Evolutionary conservation across 2,329 filamentous ascomycete genomes (phyloP).

Genomic region (Nemania serpens): DNA sequence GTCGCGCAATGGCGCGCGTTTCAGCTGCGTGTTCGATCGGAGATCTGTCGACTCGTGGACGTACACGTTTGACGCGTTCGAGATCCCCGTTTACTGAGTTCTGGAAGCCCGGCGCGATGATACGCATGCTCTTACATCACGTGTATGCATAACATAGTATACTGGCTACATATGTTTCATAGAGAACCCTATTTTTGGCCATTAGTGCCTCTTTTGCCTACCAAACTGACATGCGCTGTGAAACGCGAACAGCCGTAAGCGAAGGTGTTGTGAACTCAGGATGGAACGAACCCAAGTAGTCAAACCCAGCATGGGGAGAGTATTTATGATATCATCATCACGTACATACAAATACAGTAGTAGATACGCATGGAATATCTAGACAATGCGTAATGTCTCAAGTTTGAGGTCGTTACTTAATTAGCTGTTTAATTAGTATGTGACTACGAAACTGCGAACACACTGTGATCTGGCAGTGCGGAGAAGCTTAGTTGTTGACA

Average conservation of each 20-base stretch:
- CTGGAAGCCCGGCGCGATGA: not conserved
- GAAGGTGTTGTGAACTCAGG: too few species aligned
- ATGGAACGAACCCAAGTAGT: too few species aligned
- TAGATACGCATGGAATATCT: not conserved
- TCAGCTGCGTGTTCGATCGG: constrained; percentile 32
- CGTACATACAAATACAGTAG: not conserved
- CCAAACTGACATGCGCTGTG: not conserved
- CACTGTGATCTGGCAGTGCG: too few species aligned
- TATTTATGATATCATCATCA: too few species aligned
- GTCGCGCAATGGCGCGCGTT: constrained; percentile 39
- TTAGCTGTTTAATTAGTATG: too few species aligned
- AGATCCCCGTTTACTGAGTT: constrained; percentile 18
- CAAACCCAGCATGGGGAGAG: too few species aligned
- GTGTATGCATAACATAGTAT: not conserved
- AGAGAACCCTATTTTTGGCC: not conserved
- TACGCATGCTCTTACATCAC: not conserved
- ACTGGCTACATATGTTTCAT: not conserved
- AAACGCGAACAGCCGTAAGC: not conserved
- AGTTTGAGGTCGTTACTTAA: too few species aligned
- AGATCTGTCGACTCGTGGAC: constrained; percentile 17
- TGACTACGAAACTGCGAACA: too few species aligned
- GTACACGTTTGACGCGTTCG: constrained; percentile 22
- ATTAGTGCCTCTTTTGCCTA: too few species aligned
- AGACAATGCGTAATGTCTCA: too few species aligned
- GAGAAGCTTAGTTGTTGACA: too few species aligned